Base-by-base conservation (phyloP, 768 basidiomycete genomes). In the Amylocystis lapponica region DNA sequence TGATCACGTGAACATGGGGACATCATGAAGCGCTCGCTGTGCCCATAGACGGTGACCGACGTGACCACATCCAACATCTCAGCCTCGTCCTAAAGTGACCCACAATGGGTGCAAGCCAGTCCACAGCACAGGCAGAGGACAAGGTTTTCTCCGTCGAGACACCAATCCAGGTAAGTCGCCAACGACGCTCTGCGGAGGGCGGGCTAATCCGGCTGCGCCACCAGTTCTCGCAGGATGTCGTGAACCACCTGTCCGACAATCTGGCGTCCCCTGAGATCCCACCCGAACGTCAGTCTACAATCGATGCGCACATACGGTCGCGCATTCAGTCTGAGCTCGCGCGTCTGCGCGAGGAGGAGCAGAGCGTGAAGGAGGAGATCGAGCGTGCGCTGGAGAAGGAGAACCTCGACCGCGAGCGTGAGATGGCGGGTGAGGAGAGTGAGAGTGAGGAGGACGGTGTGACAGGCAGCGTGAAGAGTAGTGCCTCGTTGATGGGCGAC, bases 151-250 rank as follows among this genome's bases (percentile, higher is more conserved):
- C 61, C 45, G 61, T 60, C 14, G 60, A 69, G 33, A 64, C 64
- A 14, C 63, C 68, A 13, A 67, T 71, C 8, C 69, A 70, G 50
- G 69, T 66, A 36, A 32, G 57, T 53, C 39, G 22, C 8, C 22
- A 25, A 2, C 27, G 11, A 11, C 10, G 6, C 36, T n/a, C n/a
- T n/a, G n/a, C n/a, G n/a, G n/a, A n/a, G n/a, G n/a, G n/a, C n/a
- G n/a, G n/a, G n/a, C n/a, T n/a, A n/a, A n/a, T n/a, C n/a, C n/a
- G n/a, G n/a, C n/a, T n/a, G n/a, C n/a, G n/a, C 25, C 30, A 39
- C 16, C 53, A 93, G 89, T 87, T 94, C 66, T 86, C 86, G n/a
- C 77, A 77, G 36, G 79, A 84, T 61, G 79, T 94, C 45, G 80
- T 93, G 57, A 79, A 84, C 68, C 79, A 83, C 45, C 81, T 93